Conservation (phyloP, 2,329 filamentous ascomycete genomes). For the Cladophialophora yegresii region DNA sequence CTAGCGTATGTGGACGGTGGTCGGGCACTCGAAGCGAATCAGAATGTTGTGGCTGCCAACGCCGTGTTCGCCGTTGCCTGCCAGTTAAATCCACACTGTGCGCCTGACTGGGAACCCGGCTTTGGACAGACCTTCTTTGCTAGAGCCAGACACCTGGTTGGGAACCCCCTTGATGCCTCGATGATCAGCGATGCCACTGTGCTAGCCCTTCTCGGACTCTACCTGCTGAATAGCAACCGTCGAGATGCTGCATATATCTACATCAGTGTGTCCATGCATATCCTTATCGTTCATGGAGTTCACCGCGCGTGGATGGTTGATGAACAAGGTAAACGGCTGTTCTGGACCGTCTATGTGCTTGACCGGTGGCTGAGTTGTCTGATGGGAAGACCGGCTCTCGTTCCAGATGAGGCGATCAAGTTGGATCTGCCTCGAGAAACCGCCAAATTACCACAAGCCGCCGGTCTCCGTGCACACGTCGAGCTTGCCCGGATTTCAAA, state of each 20-base stretch:
- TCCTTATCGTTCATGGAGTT: conserved; percentile 54
- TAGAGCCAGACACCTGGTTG: conserved; percentile 49
- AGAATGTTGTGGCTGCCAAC: conserved; percentile 50
- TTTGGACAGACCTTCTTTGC: conserved; percentile 52
- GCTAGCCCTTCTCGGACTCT: conserved; percentile 53
- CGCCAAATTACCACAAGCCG: conserved; percentile 50
- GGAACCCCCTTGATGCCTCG: conserved; percentile 52
- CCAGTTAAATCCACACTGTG: conserved; percentile 39
- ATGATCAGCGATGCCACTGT: conserved; percentile 51
- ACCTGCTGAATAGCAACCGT: conserved; percentile 54
- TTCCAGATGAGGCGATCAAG: conserved; percentile 53
- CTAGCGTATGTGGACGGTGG: conserved; percentile 19
- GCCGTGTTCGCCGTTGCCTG: conserved; percentile 50
- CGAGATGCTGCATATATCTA: conserved; percentile 55
- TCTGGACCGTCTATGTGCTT: conserved; percentile 58
- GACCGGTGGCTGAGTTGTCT: conserved; percentile 54
- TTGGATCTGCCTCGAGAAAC: conserved; percentile 44
- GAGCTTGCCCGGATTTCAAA: conserved; percentile 53
- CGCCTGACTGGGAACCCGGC: conserved; percentile 40
- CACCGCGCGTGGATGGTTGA: conserved; percentile 49
- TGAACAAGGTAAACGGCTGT: conserved; percentile 51
- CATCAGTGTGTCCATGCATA: conserved; percentile 52
- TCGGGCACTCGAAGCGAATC: conserved; percentile 6
- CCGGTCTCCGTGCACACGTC: conserved; percentile 52
- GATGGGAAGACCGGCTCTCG: conserved; percentile 53